Percentiles rank a stretch among this genome's conserved stretches.
Evolutionary conservation across 208 protist genomes (phyloP).

Genomic region (Crithidia fasciculata): DNA sequence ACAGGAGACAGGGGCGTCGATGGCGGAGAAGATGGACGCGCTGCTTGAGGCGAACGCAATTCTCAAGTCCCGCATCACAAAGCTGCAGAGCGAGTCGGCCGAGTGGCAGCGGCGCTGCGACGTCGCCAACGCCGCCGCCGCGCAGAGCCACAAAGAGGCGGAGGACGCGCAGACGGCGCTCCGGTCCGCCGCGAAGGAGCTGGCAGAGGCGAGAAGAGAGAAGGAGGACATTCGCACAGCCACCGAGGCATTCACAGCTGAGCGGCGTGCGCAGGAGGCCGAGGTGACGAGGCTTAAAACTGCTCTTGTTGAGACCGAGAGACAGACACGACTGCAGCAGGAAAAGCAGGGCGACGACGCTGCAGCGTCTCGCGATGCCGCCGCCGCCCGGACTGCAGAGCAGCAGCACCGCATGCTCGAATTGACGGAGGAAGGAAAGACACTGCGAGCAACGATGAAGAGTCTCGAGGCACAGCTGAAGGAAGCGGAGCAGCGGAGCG

Average conservation of each 20-base stretch:
- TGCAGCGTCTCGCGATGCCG: background rate
- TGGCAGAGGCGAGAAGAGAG: background rate
- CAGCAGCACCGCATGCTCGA: background rate
- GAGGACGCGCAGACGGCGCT: slow-evolving; percentile 5
- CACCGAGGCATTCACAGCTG: background rate
- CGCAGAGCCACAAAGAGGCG: background rate
- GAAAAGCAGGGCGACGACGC: background rate
- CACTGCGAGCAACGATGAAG: background rate
- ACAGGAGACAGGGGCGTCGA: background rate
- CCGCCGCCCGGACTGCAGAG: background rate
- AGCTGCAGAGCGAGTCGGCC: background rate
- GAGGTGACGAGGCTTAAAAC: background rate
- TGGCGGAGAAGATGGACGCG: slow-evolving; percentile 13
- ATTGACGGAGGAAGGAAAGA: background rate
- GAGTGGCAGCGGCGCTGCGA: slow-evolving; percentile 1
- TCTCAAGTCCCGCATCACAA: background rate
- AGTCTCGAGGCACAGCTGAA: background rate
- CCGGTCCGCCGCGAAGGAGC: slow-evolving; percentile 3
- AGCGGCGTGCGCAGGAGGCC: background rate
- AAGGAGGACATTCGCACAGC: background rate
- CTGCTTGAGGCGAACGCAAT: background rate
- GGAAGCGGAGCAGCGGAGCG: background rate
- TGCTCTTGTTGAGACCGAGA: background rate
- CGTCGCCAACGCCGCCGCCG: background rate
- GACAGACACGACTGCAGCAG: background rate